These are phyloP conservation scores for Hysterangium stoloniferum DNA, from an alignment of 768 basidiomycete species.

Conservation along the genomic window DNA sequence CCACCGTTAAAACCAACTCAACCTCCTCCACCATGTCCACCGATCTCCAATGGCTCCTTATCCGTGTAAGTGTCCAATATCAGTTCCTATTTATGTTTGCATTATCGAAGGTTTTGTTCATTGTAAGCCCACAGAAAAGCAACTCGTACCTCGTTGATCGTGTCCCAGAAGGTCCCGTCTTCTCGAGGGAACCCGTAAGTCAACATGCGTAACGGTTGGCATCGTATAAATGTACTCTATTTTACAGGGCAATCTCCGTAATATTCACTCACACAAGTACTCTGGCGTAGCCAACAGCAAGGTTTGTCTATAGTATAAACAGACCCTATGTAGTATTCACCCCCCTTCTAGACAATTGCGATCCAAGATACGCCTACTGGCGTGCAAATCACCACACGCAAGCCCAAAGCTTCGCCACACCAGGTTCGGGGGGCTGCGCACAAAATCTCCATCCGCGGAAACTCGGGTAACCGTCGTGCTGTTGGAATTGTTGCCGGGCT, in stretches of 20 bases:
- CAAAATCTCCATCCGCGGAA: constrained; percentile 49
- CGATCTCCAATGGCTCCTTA: constrained; percentile 92
- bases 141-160: constrained; percentile 85
- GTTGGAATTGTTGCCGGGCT: constrained; percentile 52
- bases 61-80: constrained; percentile 53
- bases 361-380: constrained; percentile 47
- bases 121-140: constrained; percentile 43
- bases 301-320: constrained; percentile 31
- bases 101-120: constrained; percentile 1
- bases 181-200: constrained; percentile 80
- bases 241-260: constrained; percentile 73
- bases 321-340: constrained; percentile 3
- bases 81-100: not conserved
- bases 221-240: constrained; percentile 9
- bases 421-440: constrained; percentile 43
- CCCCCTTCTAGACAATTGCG: constrained; percentile 48
- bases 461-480: constrained; percentile 65
- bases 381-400: constrained; percentile 57
- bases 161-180: constrained; percentile 60
- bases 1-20: not conserved
- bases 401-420: constrained; percentile 47
- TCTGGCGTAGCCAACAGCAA: constrained; percentile 83
- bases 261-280: constrained; percentile 87
- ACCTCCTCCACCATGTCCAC: constrained; percentile 47
- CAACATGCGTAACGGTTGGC: not conserved